Evolutionary conservation across 176 grass and related monocot species (phyloP).

Genomic region (Ananas comosus): DNA sequence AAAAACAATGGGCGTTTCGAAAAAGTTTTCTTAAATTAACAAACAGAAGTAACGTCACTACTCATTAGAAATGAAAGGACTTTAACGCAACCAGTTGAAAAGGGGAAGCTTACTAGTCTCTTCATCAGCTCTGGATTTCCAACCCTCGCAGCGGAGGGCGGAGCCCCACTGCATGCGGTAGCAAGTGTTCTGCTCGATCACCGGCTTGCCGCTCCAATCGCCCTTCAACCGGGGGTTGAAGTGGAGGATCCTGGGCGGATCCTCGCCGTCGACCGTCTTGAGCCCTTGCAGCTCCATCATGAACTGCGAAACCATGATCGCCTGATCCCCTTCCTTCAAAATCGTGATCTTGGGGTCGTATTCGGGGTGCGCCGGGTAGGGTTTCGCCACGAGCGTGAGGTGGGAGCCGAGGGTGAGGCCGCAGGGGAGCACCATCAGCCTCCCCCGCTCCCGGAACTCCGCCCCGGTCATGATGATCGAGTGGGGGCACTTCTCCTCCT

Average conservation of each 20-base stretch:
- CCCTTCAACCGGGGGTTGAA: slow-evolving; percentile 89
- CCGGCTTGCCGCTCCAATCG: slow-evolving; percentile 85
- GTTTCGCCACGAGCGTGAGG: slow-evolving; percentile 69
- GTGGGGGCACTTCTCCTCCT: slow-evolving; percentile 59
- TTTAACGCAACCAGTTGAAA: neutral
- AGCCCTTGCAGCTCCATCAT: slow-evolving; percentile 96
- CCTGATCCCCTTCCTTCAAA: slow-evolving; percentile 55
- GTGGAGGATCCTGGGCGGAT: slow-evolving; percentile 87
- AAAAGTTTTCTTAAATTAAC: neutral
- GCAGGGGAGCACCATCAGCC: slow-evolving; percentile 67
- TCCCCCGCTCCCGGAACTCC: slow-evolving; percentile 45
- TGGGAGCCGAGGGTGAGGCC: slow-evolving; percentile 86
- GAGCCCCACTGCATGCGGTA: slow-evolving; percentile 98
- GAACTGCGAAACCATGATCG: slow-evolving; percentile 97
- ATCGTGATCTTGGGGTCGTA: slow-evolving; percentile 67
- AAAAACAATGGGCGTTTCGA: too few relatives aligned
- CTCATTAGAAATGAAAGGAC: neutral
- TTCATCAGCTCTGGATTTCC: slow-evolving; percentile 69
- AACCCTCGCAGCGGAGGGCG: slow-evolving; percentile 62
- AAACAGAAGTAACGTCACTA: neutral
- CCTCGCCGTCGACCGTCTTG: slow-evolving; percentile 81
- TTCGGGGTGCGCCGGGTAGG: slow-evolving; percentile 52
- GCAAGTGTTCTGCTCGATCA: slow-evolving; percentile 97
- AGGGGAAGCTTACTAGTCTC: slow-evolving; percentile 51
- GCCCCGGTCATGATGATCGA: slow-evolving; percentile 53